A percentile compares a stretch with the other conserved stretches of the same genome.
phyloP scores from a whole-genome alignment of 805 yeast genomes.

The Candida maesae region DNA sequence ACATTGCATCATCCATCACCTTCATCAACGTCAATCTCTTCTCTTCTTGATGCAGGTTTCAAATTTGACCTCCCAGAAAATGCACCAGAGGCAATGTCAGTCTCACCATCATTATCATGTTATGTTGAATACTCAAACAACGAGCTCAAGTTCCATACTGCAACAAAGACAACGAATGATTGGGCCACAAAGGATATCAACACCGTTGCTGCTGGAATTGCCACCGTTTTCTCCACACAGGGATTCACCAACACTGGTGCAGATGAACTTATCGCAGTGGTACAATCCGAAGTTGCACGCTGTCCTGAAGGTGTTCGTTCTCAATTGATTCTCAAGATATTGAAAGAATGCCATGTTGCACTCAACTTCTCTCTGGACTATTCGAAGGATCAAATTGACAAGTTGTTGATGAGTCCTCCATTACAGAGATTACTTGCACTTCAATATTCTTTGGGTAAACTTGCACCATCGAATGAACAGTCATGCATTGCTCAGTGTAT shows the following conservation, averaged over 20 bases:
- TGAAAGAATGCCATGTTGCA: conserved; percentile 71
- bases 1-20: conserved; percentile 27
- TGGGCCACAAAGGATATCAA: conserved; percentile 15
- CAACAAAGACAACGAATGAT: neutral
- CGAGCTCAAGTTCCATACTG: conserved; percentile 15
- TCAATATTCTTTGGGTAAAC: conserved; percentile 61
- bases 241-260: conserved; percentile 63
- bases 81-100: conserved; percentile 34
- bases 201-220: conserved; percentile 53
- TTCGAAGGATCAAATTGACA: conserved; percentile 71
- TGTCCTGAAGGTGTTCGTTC: conserved; percentile 25
- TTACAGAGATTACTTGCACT: conserved; percentile 67
- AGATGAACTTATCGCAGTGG: conserved; percentile 64
- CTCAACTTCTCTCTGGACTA: conserved; percentile 69
- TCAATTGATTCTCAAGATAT: conserved; percentile 38
- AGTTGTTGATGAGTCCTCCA: conserved; percentile 71
- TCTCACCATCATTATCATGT: conserved; percentile 52
- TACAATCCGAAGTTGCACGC: conserved; percentile 43
- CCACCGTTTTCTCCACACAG: conserved; percentile 63
- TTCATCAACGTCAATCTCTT: conserved; percentile 33
- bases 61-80: conserved; percentile 36
- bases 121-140: conserved; percentile 30
- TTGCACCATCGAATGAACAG: conserved; percentile 17
- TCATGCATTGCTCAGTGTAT: conserved; percentile 43
- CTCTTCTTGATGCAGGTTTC: conserved; percentile 54